A percentile compares a stretch with the other conserved stretches of the same genome.
Conservation (phyloP, 192 early-diverging fungal species). For the Rhizoclosmatium sp. region DNA sequence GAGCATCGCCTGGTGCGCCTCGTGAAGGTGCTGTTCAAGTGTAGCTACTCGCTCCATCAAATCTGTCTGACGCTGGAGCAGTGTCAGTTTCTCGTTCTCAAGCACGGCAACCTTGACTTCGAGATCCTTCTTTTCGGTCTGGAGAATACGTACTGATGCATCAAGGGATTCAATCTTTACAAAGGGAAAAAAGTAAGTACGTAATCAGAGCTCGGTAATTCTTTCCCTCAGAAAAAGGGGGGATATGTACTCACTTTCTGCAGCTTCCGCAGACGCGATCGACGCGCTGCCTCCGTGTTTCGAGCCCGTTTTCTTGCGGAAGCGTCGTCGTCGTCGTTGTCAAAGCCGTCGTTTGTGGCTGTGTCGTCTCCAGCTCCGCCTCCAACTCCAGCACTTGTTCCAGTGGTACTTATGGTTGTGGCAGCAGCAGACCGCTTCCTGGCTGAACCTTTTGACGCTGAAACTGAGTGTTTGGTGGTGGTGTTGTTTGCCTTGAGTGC, state of each 20-base stretch:
- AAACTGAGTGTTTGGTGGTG: background rate
- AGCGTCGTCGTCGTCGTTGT: constrained; percentile 28
- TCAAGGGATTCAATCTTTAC: constrained; percentile 72
- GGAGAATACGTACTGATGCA: constrained; percentile 75
- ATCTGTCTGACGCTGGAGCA: constrained; percentile 35
- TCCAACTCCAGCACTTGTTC: background rate
- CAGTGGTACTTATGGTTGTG: background rate
- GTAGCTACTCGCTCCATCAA: constrained; percentile 37
- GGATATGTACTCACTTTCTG: constrained; percentile 63
- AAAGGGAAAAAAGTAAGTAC: background rate
- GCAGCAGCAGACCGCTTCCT: background rate
- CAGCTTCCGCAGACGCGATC: constrained; percentile 86
- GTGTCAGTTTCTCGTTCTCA: constrained; percentile 42
- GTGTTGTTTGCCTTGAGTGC: background rate
- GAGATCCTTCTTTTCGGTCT: constrained; percentile 68
- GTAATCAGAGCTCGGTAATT: background rate
- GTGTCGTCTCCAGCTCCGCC: background rate
- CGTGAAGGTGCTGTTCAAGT: constrained; percentile 41
- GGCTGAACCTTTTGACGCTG: background rate
- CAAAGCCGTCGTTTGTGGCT: background rate
- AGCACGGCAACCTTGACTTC: constrained; percentile 45
- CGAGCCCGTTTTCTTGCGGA: constrained; percentile 23
- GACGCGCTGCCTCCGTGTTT: constrained; percentile 91
- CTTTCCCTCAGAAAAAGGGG: background rate
- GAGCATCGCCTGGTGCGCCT: constrained; percentile 42